Evolutionary conservation across 768 basidiomycete genomes (phyloP).

Genomic region (Pleurotus cornucopiae): DNA sequence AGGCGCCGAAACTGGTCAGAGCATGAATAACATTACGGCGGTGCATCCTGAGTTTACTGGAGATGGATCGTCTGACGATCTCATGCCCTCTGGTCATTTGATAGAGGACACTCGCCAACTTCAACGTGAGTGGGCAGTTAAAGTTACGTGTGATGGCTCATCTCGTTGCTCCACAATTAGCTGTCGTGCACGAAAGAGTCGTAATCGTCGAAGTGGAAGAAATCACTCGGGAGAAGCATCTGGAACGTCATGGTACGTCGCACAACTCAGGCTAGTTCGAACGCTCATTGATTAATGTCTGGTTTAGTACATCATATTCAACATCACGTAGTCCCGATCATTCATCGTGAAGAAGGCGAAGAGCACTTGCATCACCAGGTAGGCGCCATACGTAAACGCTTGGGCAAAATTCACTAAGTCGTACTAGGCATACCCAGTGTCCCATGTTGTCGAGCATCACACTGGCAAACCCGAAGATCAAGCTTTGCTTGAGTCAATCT

Average conservation of each 20-base stretch:
- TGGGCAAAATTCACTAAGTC: too few relatives aligned
- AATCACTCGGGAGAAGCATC: neutral
- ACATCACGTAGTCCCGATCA: neutral
- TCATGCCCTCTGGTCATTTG: neutral
- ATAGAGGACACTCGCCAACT: neutral
- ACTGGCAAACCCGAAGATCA: neutral
- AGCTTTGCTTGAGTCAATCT: neutral
- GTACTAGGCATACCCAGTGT: neutral
- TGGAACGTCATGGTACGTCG: neutral
- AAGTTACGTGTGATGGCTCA: neutral
- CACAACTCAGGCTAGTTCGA: too few relatives aligned
- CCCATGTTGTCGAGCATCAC: neutral
- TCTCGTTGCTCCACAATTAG: neutral
- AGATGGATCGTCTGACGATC: too few relatives aligned
- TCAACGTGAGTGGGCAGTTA: neutral
- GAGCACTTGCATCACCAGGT: neutral
- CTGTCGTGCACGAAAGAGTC: neutral
- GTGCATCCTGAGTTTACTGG: too few relatives aligned
- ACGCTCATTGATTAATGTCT: neutral
- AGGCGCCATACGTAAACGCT: too few relatives aligned
- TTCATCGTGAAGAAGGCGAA: neutral
- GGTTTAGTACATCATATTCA: neutral
- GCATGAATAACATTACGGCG: too few relatives aligned
- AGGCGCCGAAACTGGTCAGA: conserved; percentile 72
- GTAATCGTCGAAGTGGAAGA: neutral